Evolutionary conservation across 1,139 yeast genomes (phyloP).

Genomic region (Suhomyces guaymorum): DNA sequence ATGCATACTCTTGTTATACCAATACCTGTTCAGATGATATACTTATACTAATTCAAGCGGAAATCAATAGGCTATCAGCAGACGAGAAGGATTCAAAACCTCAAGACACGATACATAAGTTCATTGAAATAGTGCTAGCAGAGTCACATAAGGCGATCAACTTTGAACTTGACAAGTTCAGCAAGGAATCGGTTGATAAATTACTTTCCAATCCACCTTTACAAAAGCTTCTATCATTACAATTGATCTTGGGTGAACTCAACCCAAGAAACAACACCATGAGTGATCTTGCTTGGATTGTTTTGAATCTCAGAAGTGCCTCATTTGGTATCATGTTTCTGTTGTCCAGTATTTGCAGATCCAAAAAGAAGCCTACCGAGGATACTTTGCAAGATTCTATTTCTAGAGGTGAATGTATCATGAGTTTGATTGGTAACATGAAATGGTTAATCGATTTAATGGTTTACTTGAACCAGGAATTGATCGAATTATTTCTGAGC

Average conservation of each 20-base stretch:
- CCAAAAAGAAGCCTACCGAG: constrained; percentile 50
- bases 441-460: constrained; percentile 78
- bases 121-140: constrained; percentile 49
- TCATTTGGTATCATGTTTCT: constrained; percentile 78
- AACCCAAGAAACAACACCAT: constrained; percentile 31
- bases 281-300: constrained; percentile 64
- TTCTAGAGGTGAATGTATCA: constrained; percentile 56
- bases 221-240: constrained; percentile 65
- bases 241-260: constrained; percentile 64
- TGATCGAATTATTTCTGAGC: constrained; percentile 39
- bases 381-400: constrained; percentile 57
- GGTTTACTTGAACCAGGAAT: constrained; percentile 66
- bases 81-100: constrained; percentile 18
- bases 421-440: constrained; percentile 68
- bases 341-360: constrained; percentile 58
- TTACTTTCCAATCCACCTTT: constrained; percentile 71
- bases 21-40: constrained; percentile 68
- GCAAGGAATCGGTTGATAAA: constrained; percentile 69
- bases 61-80: constrained; percentile 30
- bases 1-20: constrained; percentile 67
- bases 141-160: constrained; percentile 72
- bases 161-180: constrained; percentile 62
- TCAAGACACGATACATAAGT: constrained; percentile 26
- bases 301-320: constrained; percentile 67
- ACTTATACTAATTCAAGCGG: constrained; percentile 53